These are phyloP conservation scores for Allomyces macrogynus DNA, from an alignment of 192 early-diverging fungal genomes.

Conservation along the genomic window DNA sequence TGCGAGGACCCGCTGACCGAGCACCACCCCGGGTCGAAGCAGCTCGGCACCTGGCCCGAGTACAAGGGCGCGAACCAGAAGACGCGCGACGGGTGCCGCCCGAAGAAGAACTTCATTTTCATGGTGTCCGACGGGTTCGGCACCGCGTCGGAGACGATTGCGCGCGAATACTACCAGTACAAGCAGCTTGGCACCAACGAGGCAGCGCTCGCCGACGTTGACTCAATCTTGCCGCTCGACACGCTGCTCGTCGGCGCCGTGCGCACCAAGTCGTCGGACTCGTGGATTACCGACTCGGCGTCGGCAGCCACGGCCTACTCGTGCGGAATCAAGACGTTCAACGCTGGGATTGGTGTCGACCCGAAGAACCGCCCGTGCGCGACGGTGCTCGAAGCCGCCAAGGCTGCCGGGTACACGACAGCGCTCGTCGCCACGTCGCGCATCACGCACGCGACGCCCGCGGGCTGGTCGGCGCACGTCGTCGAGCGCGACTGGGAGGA, in stretches of 20 bases:
- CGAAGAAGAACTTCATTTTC: constrained; percentile 22
- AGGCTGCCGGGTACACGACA: constrained; percentile 17
- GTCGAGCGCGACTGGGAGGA: constrained; percentile 28
- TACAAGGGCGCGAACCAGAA: background rate
- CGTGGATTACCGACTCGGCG: constrained; percentile 35
- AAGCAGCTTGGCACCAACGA: constrained; percentile 6
- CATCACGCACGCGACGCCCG: constrained; percentile 40
- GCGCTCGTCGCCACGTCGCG: constrained; percentile 35
- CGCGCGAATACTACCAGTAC: constrained; percentile 13
- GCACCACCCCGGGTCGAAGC: background rate
- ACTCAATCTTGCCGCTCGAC: constrained; percentile 21
- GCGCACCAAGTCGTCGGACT: constrained; percentile 24
- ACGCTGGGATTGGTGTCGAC: constrained; percentile 28
- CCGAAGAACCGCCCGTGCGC: constrained; percentile 20
- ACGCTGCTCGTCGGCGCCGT: constrained; percentile 21
- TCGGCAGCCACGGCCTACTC: constrained; percentile 39
- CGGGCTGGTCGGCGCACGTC: constrained; percentile 31
- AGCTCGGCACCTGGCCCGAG: background rate
- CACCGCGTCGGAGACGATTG: constrained; percentile 30
- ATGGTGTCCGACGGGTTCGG: constrained; percentile 46
- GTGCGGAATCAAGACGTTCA: constrained; percentile 28
- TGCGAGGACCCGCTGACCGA: background rate
- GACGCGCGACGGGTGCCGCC: background rate
- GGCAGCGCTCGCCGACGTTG: background rate
- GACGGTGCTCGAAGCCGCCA: constrained; percentile 38